phyloP scores from a whole-genome alignment of 202 grass and related monocot genomes.

The Dendrocalamus latiflorus region DNA sequence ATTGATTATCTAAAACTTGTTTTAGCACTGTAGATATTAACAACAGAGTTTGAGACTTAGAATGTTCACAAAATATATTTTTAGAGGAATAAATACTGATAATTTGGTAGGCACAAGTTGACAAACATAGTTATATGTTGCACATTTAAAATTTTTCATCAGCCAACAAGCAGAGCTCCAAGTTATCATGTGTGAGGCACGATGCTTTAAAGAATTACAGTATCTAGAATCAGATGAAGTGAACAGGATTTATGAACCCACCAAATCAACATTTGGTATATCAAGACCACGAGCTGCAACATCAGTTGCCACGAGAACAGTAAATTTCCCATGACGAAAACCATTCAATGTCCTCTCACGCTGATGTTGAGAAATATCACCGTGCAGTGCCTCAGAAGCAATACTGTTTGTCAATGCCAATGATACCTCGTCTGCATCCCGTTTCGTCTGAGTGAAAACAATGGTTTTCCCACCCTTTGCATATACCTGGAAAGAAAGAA shows the following conservation, averaged over 20 bases:
- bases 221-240: slow-evolving; percentile 28
- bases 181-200: not conserved
- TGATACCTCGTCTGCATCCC: slow-evolving; percentile 94
- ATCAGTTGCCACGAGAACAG: slow-evolving; percentile 95
- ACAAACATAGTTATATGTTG: slow-evolving; percentile 6
- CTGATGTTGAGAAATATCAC: too few relatives aligned
- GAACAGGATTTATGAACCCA: slow-evolving; percentile 37
- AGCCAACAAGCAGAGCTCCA: not conserved
- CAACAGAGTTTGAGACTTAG: not conserved
- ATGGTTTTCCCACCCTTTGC: slow-evolving; percentile 99
- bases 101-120: not conserved
- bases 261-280: slow-evolving; percentile 99
- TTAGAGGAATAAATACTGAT: not conserved
- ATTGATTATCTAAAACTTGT: not conserved
- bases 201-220: slow-evolving; percentile 1
- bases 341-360: slow-evolving; percentile 93
- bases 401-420: slow-evolving; percentile 77
- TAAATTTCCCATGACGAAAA: slow-evolving; percentile 97
- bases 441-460: slow-evolving; percentile 90
- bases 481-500: slow-evolving; percentile 59
- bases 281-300: slow-evolving; percentile 96
- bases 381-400: too few relatives aligned
- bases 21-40: too few relatives aligned
- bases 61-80: not conserved
- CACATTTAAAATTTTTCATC: not conserved